These are phyloP conservation scores for Shiraia sp. DNA, from an alignment of 2,329 filamentous ascomycete genomes.

Conservation along the genomic window DNA sequence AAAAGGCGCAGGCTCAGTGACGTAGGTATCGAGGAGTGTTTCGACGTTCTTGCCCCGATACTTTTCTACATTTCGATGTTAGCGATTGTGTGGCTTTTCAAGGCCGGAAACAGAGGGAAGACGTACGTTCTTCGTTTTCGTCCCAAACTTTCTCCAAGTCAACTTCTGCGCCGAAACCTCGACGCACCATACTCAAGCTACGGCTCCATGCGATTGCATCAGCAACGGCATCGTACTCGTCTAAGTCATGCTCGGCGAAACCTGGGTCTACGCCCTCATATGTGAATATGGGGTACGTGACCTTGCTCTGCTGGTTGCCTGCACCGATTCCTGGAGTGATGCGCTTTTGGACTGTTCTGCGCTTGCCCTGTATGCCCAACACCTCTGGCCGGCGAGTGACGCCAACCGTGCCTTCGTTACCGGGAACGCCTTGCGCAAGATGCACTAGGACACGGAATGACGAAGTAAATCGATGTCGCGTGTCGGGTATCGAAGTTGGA, in stretches of 20 bases:
- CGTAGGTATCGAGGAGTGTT: slow-evolving; percentile 46
- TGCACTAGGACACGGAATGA: slow-evolving; percentile 59
- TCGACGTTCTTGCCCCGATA: slow-evolving; percentile 41
- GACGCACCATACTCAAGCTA: slow-evolving; percentile 62
- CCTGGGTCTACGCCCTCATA: slow-evolving; percentile 63
- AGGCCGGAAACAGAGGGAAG: not conserved
- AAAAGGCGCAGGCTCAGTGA: slow-evolving; percentile 40
- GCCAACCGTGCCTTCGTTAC: slow-evolving; percentile 50
- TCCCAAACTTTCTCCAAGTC: slow-evolving; percentile 53
- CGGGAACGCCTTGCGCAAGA: slow-evolving; percentile 50
- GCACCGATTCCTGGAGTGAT: slow-evolving; percentile 57
- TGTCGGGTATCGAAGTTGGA: slow-evolving; percentile 60
- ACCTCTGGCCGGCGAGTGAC: slow-evolving; percentile 55
- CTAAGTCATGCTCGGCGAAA: slow-evolving; percentile 72
- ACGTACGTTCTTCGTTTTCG: slow-evolving; percentile 44
- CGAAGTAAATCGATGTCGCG: slow-evolving; percentile 49
- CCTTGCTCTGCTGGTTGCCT: slow-evolving; percentile 48
- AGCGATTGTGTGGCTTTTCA: not conserved
- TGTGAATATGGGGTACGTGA: slow-evolving; percentile 54
- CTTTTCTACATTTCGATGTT: slow-evolving; percentile 32
- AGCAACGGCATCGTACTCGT: slow-evolving; percentile 67
- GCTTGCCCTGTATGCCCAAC: slow-evolving; percentile 58
- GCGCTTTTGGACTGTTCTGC: slow-evolving; percentile 52
- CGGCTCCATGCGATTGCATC: slow-evolving; percentile 72
- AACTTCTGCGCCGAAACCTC: slow-evolving; percentile 59